phyloP scores from a whole-genome alignment of 176 grass and related monocot species.

The Oryza officinalis region DNA sequence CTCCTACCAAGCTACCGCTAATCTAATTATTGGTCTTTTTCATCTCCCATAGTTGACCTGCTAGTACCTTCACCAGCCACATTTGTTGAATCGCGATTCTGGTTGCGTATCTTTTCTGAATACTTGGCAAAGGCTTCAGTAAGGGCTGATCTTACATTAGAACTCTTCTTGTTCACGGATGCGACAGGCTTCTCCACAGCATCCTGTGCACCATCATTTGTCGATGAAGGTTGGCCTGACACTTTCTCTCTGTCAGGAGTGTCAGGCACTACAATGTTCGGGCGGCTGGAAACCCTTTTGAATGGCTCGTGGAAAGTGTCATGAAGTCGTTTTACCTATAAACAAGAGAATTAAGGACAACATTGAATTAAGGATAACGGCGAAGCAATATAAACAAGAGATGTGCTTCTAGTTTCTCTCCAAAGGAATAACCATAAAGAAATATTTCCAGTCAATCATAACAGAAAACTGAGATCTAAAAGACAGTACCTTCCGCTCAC shows the following conservation, averaged over 20 bases:
- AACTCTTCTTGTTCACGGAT: slow-evolving; percentile 37
- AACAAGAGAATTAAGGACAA: too few species aligned
- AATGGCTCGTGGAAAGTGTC: slow-evolving; percentile 97
- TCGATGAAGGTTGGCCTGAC: slow-evolving; percentile 35
- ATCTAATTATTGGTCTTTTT: slow-evolving; percentile 32
- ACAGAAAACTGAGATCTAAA: neutral
- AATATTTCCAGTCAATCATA: slow-evolving; percentile 20
- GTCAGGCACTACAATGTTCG: slow-evolving; percentile 61
- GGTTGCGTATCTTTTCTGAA: slow-evolving; percentile 61
- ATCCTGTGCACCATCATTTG: slow-evolving; percentile 24
- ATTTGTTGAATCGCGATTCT: slow-evolving; percentile 23
- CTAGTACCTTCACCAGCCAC: slow-evolving; percentile 36
- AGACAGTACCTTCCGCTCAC: slow-evolving; percentile 75
- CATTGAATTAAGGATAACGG: neutral
- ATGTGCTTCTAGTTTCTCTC: neutral
- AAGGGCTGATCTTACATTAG: slow-evolving; percentile 65
- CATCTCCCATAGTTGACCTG: slow-evolving; percentile 31
- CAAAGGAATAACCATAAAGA: neutral
- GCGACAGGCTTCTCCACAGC: neutral
- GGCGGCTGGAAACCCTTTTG: slow-evolving; percentile 45
- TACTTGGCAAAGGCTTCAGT: slow-evolving; percentile 79
- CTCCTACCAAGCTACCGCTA: neutral
- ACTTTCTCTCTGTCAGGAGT: slow-evolving; percentile 58
- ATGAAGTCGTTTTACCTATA: slow-evolving; percentile 83
- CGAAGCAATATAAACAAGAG: neutral